These are phyloP conservation scores for Porpolomopsis calyptriformis DNA, from an alignment of 768 basidiomycete genomes.

Conservation along the genomic window DNA sequence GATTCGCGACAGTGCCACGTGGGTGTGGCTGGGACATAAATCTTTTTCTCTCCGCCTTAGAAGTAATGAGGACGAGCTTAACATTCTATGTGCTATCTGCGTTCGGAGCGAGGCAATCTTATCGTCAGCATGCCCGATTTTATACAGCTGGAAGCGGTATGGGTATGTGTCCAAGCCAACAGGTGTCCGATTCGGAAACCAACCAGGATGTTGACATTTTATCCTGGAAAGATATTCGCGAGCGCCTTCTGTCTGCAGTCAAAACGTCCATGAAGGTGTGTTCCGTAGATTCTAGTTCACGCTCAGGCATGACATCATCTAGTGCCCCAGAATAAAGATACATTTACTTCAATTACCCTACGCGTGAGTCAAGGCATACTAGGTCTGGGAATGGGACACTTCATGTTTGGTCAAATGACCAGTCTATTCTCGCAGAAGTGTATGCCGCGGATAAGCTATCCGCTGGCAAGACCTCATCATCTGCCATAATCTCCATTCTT, in stretches of 20 bases:
- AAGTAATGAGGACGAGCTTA: too few species aligned
- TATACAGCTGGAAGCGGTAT: too few species aligned
- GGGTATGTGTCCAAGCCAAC: too few species aligned
- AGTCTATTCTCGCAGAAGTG: constrained; percentile 64
- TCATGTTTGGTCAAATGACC: neutral
- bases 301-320: neutral
- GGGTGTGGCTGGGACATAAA: too few species aligned
- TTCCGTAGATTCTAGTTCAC: constrained; percentile 1
- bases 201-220: too few species aligned
- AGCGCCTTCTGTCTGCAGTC: constrained; percentile 39
- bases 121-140: too few species aligned
- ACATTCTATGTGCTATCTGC: too few species aligned
- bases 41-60: too few species aligned
- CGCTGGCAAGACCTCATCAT: constrained; percentile 31
- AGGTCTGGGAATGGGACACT: neutral
- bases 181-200: too few species aligned
- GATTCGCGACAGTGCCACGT: too few species aligned
- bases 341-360: constrained; percentile 43
- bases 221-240: constrained; percentile 40
- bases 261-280: constrained; percentile 65
- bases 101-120: too few species aligned
- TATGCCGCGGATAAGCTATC: constrained; percentile 55
- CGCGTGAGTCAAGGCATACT: constrained; percentile 33
- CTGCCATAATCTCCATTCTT: constrained; percentile 41
- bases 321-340: constrained; percentile 41